Evolutionary conservation across 306 rosid genomes (phyloP).

Genomic region (Sechiopsis laciniata): DNA sequence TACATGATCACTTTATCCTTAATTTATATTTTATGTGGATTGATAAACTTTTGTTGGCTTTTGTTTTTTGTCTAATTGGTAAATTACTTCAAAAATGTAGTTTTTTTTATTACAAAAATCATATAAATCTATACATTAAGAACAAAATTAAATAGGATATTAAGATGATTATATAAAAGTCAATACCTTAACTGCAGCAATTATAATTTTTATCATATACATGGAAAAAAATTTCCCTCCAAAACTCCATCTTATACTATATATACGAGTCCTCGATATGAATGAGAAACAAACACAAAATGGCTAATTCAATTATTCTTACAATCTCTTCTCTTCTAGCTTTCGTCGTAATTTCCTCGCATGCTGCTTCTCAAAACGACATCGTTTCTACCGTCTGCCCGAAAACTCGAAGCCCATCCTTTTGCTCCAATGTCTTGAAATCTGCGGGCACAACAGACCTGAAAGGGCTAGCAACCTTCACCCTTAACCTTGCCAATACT

Average conservation of each 20-base stretch:
- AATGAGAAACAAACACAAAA: background rate
- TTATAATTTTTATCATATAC: background rate
- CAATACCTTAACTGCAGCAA: background rate
- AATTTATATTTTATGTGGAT: no score
- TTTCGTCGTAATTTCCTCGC: background rate
- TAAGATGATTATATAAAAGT: background rate
- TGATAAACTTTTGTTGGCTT: no score
- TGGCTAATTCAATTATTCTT: background rate
- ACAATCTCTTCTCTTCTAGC: background rate
- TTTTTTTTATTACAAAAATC: no score
- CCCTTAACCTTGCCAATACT: background rate
- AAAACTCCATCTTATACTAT: background rate
- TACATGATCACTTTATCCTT: no score
- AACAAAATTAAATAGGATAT: background rate
- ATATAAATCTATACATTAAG: no score
- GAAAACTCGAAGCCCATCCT: slow-evolving; percentile 7
- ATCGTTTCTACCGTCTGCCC: background rate
- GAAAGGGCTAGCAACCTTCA: background rate
- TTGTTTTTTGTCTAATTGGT: no score
- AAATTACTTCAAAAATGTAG: no score
- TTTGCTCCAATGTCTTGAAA: background rate
- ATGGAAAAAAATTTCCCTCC: background rate
- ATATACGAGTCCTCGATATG: background rate
- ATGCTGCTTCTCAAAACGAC: background rate
- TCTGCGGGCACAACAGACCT: slow-evolving; percentile 11